Evolutionary conservation across 768 basidiomycete species (phyloP).

Genomic region (Lentinula aciculospora): DNA sequence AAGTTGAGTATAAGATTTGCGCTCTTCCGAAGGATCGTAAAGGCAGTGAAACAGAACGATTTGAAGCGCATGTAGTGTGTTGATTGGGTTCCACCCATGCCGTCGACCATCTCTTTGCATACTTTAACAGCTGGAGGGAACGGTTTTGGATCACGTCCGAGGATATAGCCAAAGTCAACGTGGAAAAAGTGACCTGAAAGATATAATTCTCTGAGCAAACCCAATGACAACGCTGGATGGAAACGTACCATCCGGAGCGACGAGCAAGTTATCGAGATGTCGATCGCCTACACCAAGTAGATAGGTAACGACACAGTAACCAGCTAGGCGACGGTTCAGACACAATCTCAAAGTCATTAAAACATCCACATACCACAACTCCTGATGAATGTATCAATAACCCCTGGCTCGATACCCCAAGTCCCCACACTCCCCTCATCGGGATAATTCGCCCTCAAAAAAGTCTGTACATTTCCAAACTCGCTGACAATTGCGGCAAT

Average conservation of each 20-base stretch:
- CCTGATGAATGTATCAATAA: constrained; percentile 93
- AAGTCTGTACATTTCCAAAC: constrained; percentile 82
- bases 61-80: constrained; percentile 97
- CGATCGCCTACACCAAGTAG: constrained; percentile 95
- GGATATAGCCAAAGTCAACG: constrained; percentile 98
- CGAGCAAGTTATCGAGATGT: constrained; percentile 90
- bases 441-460: constrained; percentile 78
- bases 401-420: constrained; percentile 88
- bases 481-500: constrained; percentile 94
- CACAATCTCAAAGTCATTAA: constrained; percentile 5
- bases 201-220: too few species aligned
- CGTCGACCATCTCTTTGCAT: constrained; percentile 99
- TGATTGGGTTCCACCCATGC: constrained; percentile 96
- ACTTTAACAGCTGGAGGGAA: constrained; percentile 98
- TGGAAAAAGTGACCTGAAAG: constrained; percentile 91
- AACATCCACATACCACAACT: constrained; percentile 73
- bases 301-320: constrained; percentile 97
- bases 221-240: background rate
- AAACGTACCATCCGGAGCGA: constrained; percentile 79
- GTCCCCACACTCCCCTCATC: constrained; percentile 95
- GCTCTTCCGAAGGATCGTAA: constrained; percentile 92
- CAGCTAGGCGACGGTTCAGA: constrained; percentile 50
- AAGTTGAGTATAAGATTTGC: constrained; percentile 96
- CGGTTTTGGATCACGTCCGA: constrained; percentile 95
- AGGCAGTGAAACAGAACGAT: constrained; percentile 95